Conservation (phyloP, 208 protist species). For the Leishmania lainsoni region DNA sequence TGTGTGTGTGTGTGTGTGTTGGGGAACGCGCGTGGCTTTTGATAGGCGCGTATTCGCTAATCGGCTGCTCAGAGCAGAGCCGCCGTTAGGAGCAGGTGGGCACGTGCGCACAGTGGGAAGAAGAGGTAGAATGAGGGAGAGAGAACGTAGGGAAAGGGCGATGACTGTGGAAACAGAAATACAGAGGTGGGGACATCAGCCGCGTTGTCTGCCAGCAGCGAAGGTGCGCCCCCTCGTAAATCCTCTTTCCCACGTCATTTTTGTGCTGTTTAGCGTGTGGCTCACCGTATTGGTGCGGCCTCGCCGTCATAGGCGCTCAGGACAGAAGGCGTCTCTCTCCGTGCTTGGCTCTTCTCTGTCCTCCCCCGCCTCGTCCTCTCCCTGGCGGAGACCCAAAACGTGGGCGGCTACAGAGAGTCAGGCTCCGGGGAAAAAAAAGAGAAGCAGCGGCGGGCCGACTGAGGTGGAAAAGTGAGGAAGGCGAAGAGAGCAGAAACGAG, state of each 20-base stretch:
- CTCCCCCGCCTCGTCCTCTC: background rate
- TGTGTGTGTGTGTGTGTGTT: constrained; percentile 11
- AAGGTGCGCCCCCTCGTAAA: background rate
- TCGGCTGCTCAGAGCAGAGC: background rate
- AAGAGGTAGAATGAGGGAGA: background rate
- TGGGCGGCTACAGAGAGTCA: background rate
- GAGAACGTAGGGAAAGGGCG: background rate
- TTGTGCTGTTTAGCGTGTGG: background rate
- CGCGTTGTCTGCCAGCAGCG: background rate
- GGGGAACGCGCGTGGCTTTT: background rate
- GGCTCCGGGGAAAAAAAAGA: background rate
- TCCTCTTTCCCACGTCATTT: background rate
- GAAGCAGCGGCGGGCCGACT: background rate
- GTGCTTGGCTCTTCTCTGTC: background rate
- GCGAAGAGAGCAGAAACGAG: background rate
- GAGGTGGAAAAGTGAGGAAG: background rate
- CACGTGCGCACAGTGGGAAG: background rate
- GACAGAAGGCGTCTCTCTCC: background rate
- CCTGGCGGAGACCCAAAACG: background rate
- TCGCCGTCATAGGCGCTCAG: background rate
- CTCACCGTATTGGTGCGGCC: background rate
- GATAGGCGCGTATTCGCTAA: background rate
- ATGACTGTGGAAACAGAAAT: background rate
- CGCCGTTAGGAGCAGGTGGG: background rate
- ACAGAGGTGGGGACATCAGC: background rate